Evolutionary conservation across 306 rosid genomes (phyloP).

Genomic region (Datisca glomerata): DNA sequence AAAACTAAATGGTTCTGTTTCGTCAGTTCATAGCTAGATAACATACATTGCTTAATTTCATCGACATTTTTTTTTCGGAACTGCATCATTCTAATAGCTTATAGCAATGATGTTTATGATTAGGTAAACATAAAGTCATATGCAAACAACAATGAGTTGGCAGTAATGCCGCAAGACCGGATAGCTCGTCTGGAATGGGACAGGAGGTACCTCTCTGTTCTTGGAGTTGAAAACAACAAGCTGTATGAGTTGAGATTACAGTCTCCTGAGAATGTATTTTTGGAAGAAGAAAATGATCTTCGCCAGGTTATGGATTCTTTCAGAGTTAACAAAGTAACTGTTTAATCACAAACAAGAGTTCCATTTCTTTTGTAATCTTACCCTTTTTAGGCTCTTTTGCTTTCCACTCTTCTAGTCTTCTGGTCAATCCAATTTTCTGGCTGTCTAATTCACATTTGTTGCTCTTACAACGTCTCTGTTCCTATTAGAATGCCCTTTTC

Average conservation of each 20-base stretch:
- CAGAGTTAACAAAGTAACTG: conserved; percentile 60
- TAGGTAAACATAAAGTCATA: conserved; percentile 95
- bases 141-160: conserved; percentile 86
- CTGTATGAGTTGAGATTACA: conserved; percentile 88
- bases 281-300: conserved; percentile 65
- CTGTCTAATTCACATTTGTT: too few species aligned
- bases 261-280: conserved; percentile 70
- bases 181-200: conserved; percentile 85
- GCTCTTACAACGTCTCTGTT: too few species aligned
- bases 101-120: too few species aligned
- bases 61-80: too few species aligned
- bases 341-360: background rate
- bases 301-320: conserved; percentile 83
- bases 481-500: too few species aligned
- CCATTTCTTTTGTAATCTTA: background rate
- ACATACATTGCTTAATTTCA: too few species aligned
- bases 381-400: background rate
- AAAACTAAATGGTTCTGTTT: too few species aligned
- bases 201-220: conserved; percentile 80
- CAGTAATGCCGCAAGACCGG: conserved; percentile 88
- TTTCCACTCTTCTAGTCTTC: too few species aligned
- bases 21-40: too few species aligned
- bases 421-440: too few species aligned
- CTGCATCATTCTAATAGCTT: too few species aligned
- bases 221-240: conserved; percentile 84